These are phyloP conservation scores for Colletotrichum shisoi DNA, from an alignment of 2,329 filamentous ascomycete genomes.

Conservation along the genomic window DNA sequence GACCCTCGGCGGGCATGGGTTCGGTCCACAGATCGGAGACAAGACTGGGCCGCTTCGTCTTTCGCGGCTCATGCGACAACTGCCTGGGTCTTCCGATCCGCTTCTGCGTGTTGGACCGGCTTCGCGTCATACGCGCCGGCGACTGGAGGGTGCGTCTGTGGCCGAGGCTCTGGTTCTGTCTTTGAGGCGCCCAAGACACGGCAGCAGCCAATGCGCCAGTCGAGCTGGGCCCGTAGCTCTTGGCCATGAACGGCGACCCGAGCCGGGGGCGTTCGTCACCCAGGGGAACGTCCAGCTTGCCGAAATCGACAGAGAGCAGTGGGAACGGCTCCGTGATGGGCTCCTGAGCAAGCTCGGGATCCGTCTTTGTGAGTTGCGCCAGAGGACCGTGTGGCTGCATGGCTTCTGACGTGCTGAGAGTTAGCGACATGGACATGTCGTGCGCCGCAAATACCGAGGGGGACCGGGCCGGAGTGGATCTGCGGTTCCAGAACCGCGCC, in stretches of 20 bases:
- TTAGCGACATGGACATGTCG: slow-evolving; percentile 70
- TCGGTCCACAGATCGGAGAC: slow-evolving; percentile 63
- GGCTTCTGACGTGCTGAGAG: slow-evolving; percentile 68
- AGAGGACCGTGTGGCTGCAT: slow-evolving; percentile 71
- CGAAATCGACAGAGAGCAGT: slow-evolving; percentile 13
- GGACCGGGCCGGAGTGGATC: slow-evolving; percentile 57
- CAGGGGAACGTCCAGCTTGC: slow-evolving; percentile 40
- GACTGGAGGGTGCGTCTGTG: slow-evolving; percentile 61
- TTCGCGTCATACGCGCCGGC: slow-evolving; percentile 60
- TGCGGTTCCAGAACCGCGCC: slow-evolving; percentile 59
- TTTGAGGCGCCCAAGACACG: slow-evolving; percentile 47
- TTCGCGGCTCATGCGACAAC: slow-evolving; percentile 56
- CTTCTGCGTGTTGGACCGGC: slow-evolving; percentile 64
- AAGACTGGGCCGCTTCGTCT: slow-evolving; percentile 62
- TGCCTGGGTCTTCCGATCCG: slow-evolving; percentile 57
- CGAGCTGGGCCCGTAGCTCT: slow-evolving; percentile 69
- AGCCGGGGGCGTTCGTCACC: slow-evolving; percentile 50
- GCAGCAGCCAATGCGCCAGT: slow-evolving; percentile 58
- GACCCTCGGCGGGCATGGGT: slow-evolving; percentile 47
- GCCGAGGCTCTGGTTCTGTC: slow-evolving; percentile 60
- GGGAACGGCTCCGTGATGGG: slow-evolving; percentile 39
- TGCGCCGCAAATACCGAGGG: slow-evolving; percentile 64
- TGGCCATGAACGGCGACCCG: slow-evolving; percentile 64
- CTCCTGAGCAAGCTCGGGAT: slow-evolving; percentile 42
- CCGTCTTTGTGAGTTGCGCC: slow-evolving; percentile 64